Evolutionary conservation across 768 basidiomycete species (phyloP), one percentile per base, ranked within the genome.

Genomic region (Suillus alpinus): DNA sequence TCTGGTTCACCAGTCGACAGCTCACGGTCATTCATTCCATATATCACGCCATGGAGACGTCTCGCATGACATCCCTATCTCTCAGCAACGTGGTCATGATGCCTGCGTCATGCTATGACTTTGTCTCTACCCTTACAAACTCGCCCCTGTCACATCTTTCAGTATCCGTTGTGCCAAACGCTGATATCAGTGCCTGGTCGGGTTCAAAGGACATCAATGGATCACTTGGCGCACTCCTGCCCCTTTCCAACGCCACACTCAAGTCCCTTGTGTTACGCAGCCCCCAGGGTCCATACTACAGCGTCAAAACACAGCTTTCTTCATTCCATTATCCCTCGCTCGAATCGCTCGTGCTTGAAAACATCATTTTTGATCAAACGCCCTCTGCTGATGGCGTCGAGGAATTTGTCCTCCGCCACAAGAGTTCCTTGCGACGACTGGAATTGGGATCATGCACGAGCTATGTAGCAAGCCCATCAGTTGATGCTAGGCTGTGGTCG

Each of bases 361-460:
- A 70, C 13, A 70, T 71, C 4, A 50, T 73, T 32, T 71, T 75
- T 20, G 73, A 73, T 56, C 65, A 58, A 18, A 62, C 60, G 0
- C 57, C 63, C 13, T 64, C 64, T 34, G 20, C 31, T 1, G 65
- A 68, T 37, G 71, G 69, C 12, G 59, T 75, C 2, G 72, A 73
- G 13, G 71, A 71, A 3, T 75, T 73, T 32, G 59, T 73, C n/a
- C 2, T 73, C 23, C 68, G 73, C 14, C 73, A 73, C 65, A 74
- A 75, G 55, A 57, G 49, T 29, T 62, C 56, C 31, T 41, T 73
- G 5, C 68, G 65, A 4, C 65, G 59, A 31, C 52, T 73, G 5
- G 72, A 74, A 26, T 43, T 73, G 32, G 61, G 23, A 43, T 68
- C 66, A 2, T 73, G 73, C 39, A 52, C 68, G 1, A 74, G 67